phyloP scores from a whole-genome alignment of 1,139 yeast species.

The Debaryomyces coudertii region DNA sequence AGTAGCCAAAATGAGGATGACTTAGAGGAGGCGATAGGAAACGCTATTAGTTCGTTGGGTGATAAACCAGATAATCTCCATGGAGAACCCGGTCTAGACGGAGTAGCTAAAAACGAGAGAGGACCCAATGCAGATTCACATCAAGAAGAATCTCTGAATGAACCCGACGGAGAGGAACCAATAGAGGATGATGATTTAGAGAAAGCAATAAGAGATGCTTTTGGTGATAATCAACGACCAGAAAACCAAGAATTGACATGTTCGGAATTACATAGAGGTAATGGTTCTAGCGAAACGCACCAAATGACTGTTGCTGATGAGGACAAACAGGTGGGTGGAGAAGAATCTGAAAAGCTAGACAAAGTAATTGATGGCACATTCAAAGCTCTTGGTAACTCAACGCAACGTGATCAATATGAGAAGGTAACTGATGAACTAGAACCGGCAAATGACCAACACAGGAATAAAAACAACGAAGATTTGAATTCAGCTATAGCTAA shows the following conservation, averaged over 20 bases:
- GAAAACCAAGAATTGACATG: neutral
- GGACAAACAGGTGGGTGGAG: neutral
- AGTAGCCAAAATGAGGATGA: slow-evolving; percentile 8
- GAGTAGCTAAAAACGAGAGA: neutral
- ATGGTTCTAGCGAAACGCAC: neutral
- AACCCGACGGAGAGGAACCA: neutral
- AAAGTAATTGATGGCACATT: slow-evolving; percentile 3
- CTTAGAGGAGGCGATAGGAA: slow-evolving; percentile 18
- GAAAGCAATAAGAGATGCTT: slow-evolving; percentile 3
- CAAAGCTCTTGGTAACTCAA: neutral
- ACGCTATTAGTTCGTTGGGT: slow-evolving; percentile 14
- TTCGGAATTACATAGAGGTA: neutral
- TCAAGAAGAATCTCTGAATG: neutral
- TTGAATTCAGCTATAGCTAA: slow-evolving; percentile 19
- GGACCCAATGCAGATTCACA: neutral
- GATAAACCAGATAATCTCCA: neutral
- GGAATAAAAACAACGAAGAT: slow-evolving; percentile 12
- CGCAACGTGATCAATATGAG: neutral
- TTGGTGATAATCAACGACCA: neutral
- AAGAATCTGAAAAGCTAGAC: slow-evolving; percentile 3
- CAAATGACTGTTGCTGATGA: neutral
- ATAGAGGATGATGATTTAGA: neutral
- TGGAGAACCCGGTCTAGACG: neutral
- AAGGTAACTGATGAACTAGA: neutral
- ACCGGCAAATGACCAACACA: neutral